Evolutionary conservation across 805 yeast species (phyloP).

Genomic region (Isabelozyma heimii): DNA sequence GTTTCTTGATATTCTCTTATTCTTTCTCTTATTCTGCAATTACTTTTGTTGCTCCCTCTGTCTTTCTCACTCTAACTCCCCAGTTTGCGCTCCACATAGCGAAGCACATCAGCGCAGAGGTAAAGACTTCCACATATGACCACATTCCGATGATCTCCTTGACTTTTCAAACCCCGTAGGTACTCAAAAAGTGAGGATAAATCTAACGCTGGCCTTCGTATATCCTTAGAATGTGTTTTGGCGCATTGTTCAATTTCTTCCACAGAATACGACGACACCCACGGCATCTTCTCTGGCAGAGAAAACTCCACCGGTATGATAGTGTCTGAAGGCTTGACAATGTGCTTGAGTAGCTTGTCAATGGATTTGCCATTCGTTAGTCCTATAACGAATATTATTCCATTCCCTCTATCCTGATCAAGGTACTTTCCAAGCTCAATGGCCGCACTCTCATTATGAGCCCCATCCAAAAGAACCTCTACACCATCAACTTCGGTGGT

Average conservation of each 20-base stretch:
- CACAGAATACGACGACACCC: slow-evolving; percentile 60
- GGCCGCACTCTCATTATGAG: slow-evolving; percentile 88
- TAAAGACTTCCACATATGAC: slow-evolving; percentile 44
- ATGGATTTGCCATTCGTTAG: slow-evolving; percentile 73
- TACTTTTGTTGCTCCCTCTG: not conserved
- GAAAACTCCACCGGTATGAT: slow-evolving; percentile 65
- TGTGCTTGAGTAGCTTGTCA: slow-evolving; percentile 45
- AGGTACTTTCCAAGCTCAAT: slow-evolving; percentile 62
- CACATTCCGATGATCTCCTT: slow-evolving; percentile 25
- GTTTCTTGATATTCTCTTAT: no score
- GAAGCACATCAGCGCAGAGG: slow-evolving; percentile 38
- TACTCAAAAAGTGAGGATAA: slow-evolving; percentile 12
- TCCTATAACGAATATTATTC: slow-evolving; percentile 64
- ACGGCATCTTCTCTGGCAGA: slow-evolving; percentile 87
- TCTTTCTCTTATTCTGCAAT: no score
- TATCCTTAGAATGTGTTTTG: slow-evolving; percentile 20
- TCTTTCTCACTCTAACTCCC: not conserved
- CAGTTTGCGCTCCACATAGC: slow-evolving; percentile 6
- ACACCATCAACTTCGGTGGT: slow-evolving; percentile 14
- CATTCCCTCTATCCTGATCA: slow-evolving; percentile 8
- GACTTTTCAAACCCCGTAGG: slow-evolving; percentile 5
- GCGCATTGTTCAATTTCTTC: slow-evolving; percentile 24
- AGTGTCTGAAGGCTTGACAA: slow-evolving; percentile 47
- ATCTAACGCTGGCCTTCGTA: slow-evolving; percentile 2
- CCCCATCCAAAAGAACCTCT: slow-evolving; percentile 74